Evolutionary conservation across 495 filamentous ascomycete genomes (phyloP).

Genomic region (Polyplosphaeria fusca): DNA sequence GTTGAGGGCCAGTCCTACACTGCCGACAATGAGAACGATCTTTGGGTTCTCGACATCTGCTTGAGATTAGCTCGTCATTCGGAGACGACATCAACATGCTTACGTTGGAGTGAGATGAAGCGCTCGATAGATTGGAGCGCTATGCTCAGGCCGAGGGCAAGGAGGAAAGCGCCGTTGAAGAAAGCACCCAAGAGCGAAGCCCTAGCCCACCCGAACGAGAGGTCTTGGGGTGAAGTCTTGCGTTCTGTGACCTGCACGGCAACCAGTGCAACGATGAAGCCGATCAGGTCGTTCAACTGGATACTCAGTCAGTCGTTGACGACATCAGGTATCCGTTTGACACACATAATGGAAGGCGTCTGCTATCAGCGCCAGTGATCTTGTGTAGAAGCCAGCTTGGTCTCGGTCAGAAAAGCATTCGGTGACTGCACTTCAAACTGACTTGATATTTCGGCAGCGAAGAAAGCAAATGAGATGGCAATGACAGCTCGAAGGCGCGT

Average conservation of each 20-base stretch:
- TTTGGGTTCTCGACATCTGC: slow-evolving; percentile 29
- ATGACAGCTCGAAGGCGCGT: slow-evolving; percentile 48
- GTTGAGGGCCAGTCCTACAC: slow-evolving; percentile 27
- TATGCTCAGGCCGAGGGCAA: slow-evolving; percentile 34
- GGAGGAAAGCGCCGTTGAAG: slow-evolving; percentile 38
- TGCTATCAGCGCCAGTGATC: slow-evolving; percentile 34
- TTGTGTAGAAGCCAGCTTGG: slow-evolving; percentile 38
- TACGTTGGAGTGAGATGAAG: slow-evolving; percentile 43
- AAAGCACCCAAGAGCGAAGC: slow-evolving; percentile 35
- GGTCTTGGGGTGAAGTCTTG: slow-evolving; percentile 38
- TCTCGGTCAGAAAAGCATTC: background rate
- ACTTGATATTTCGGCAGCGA: slow-evolving; percentile 52
- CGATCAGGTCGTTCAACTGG: slow-evolving; percentile 35
- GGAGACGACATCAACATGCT: background rate
- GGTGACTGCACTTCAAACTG: slow-evolving; percentile 5
- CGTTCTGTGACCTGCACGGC: slow-evolving; percentile 29
- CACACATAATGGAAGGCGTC: slow-evolving; percentile 39
- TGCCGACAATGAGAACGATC: slow-evolving; percentile 38
- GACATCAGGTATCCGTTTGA: background rate
- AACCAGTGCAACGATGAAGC: slow-evolving; percentile 32
- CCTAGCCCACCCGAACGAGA: slow-evolving; percentile 47
- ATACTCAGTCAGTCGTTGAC: background rate
- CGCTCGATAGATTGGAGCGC: slow-evolving; percentile 34
- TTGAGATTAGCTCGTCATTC: background rate
- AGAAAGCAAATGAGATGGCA: slow-evolving; percentile 51